These are phyloP conservation scores for Colletotrichum sp. DNA, from an alignment of 2,329 filamentous ascomycete species.

Conservation along the genomic window DNA sequence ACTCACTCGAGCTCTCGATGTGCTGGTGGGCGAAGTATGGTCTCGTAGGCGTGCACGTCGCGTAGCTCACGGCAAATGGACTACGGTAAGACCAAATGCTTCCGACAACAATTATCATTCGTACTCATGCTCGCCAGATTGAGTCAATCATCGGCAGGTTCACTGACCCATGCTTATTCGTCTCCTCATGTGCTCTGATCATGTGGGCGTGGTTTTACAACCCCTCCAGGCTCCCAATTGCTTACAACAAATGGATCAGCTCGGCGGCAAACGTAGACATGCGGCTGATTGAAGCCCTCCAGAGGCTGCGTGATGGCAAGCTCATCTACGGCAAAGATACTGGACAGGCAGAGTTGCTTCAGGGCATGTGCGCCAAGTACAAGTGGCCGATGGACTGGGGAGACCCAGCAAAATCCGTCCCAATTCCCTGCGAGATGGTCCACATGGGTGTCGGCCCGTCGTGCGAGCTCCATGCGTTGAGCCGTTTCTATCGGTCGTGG, in stretches of 20 bases:
- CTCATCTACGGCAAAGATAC: conserved; percentile 78
- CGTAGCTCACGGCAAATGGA: conserved; percentile 51
- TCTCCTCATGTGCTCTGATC: conserved; percentile 72
- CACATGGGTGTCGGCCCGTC: conserved; percentile 78
- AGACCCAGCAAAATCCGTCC: conserved; percentile 70
- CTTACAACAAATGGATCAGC: conserved; percentile 84
- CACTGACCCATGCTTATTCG: conserved; percentile 75
- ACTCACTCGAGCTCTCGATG: conserved; percentile 73
- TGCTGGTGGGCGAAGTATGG: conserved; percentile 72
- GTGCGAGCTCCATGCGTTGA: conserved; percentile 76
- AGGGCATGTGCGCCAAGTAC: conserved; percentile 75
- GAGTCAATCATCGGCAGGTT: conserved; percentile 48
- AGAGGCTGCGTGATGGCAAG: conserved; percentile 64
- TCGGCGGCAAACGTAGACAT: conserved; percentile 76
- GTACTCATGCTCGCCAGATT: conserved; percentile 29
- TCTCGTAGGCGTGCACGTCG: conserved; percentile 50
- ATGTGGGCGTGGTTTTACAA: conserved; percentile 92
- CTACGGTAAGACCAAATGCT: conserved; percentile 38
- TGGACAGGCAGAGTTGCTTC: conserved; percentile 70
- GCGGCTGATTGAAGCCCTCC: conserved; percentile 76
- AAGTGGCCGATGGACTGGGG: conserved; percentile 72
- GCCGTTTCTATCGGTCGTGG: conserved; percentile 73
- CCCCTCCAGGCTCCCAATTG: conserved; percentile 70
- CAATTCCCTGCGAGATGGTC: conserved; percentile 83
- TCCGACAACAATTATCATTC: neutral